Conservation (phyloP, 306 rosid species). For the cucumber (Cucumis sativus) region DNA sequence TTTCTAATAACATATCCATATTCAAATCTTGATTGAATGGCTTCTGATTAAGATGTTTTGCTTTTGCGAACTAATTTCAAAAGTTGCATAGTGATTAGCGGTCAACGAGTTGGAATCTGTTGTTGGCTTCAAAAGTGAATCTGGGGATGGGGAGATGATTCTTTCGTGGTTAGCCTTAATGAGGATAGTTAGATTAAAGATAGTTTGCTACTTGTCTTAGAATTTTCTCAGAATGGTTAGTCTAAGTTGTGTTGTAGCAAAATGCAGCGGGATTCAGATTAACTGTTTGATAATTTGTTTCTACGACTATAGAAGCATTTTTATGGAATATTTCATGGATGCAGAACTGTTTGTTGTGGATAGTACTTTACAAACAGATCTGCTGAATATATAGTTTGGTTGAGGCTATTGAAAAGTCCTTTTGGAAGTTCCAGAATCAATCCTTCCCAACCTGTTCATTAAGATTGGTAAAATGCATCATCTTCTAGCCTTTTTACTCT, state of each 20-base stretch:
- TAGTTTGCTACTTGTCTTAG: not conserved
- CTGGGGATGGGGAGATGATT: not conserved
- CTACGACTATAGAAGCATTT: not conserved
- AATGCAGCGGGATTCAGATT: not conserved
- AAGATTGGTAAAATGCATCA: not conserved
- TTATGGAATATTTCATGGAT: not conserved
- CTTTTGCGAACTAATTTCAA: not conserved
- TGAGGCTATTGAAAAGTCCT: not conserved
- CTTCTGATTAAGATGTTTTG: not conserved
- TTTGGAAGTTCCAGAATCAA: not conserved
- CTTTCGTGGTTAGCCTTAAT: not conserved
- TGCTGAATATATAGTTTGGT: not conserved
- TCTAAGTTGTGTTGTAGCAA: not conserved
- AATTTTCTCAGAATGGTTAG: not conserved
- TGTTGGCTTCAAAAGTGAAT: not conserved
- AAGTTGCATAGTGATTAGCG: not conserved
- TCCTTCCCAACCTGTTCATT: not conserved
- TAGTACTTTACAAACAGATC: not conserved
- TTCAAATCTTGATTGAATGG: not conserved
- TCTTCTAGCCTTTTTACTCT: not conserved
- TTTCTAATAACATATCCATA: not conserved
- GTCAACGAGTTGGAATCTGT: slow-evolving; percentile 4
- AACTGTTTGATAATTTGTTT: not conserved
- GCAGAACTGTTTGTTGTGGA: not conserved
- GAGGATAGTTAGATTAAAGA: not conserved